Conservation (phyloP, 257 asterid species). For the Rhazya stricta region DNA sequence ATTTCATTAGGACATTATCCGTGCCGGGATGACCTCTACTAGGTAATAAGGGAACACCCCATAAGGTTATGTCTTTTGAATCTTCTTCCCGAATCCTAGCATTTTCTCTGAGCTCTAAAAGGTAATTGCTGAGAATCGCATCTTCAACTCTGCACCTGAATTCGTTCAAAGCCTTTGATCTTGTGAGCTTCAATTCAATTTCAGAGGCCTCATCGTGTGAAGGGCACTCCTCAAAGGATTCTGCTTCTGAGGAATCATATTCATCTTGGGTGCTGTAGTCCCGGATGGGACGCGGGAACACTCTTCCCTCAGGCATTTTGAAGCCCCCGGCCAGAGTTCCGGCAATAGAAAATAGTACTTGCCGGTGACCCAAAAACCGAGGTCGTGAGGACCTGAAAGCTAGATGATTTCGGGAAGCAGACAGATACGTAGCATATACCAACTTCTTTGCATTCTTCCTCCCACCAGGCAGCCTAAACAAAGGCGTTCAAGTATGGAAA, state of each 20-base stretch:
- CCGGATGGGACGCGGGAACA: background rate
- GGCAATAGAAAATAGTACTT: constrained; percentile 24
- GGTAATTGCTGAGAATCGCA: constrained; percentile 46
- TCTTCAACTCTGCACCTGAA: constrained; percentile 57
- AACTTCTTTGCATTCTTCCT: background rate
- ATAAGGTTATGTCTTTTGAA: constrained; percentile 32
- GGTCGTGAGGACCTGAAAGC: background rate
- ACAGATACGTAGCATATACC: background rate
- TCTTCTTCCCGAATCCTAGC: constrained; percentile 9
- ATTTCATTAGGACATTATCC: constrained; percentile 51
- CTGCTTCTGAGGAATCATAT: constrained; percentile 6
- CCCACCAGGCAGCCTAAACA: constrained; percentile 9
- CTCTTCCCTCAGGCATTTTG: constrained; percentile 33
- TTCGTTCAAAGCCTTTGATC: constrained; percentile 38
- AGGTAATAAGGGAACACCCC: constrained; percentile 78
- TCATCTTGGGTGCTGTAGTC: constrained; percentile 2
- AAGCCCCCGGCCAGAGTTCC: constrained; percentile 21
- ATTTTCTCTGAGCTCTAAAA: constrained; percentile 25
- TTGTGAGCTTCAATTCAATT: constrained; percentile 22
- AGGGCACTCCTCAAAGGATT: constrained; percentile 12
- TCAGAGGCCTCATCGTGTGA: constrained; percentile 8
- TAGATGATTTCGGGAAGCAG: constrained; percentile 7
- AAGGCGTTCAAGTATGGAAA: background rate
- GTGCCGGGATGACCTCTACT: constrained; percentile 43
- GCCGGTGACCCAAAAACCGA: constrained; percentile 22